These are phyloP conservation scores for Clohesyomyces aquaticus DNA, from an alignment of 495 filamentous ascomycete species.

Conservation along the genomic window DNA sequence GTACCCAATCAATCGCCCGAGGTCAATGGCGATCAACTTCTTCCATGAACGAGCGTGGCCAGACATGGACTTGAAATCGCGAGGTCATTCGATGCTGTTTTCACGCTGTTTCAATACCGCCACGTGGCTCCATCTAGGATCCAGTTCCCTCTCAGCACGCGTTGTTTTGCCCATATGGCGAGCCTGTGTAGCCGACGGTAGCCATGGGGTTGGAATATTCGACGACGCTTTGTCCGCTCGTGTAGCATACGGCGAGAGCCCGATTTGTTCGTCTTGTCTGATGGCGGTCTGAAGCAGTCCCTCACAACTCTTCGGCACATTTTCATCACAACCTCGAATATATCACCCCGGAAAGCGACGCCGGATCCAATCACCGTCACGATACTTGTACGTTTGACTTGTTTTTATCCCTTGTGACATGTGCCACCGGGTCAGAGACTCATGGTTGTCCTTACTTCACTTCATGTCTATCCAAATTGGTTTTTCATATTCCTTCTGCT, in stretches of 20 bases:
- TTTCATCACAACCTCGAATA: neutral
- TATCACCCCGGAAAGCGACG: neutral
- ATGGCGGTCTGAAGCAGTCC: neutral
- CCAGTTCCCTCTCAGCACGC: neutral
- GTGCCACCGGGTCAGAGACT: neutral
- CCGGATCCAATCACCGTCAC: neutral
- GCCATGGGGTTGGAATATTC: constrained; percentile 7
- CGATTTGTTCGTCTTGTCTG: constrained; percentile 5
- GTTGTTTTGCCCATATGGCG: neutral
- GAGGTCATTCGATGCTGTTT: constrained; percentile 7
- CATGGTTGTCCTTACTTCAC: neutral
- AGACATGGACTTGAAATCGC: neutral
- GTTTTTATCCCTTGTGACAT: neutral
- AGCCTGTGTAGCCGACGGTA: constrained; percentile 18
- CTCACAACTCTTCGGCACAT: neutral
- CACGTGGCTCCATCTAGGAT: constrained; percentile 14
- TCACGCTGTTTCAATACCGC: neutral
- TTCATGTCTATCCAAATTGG: neutral
- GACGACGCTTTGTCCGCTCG: neutral
- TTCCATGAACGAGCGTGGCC: neutral
- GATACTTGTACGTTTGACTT: neutral
- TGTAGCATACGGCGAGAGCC: neutral
- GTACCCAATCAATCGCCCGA: constrained; percentile 2
- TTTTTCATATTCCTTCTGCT: neutral
- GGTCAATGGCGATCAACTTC: neutral